Evolutionary conservation across 331 rosid genomes (phyloP), one percentile per base, ranked within the genome.

Genomic region (Saraca asoca): DNA sequence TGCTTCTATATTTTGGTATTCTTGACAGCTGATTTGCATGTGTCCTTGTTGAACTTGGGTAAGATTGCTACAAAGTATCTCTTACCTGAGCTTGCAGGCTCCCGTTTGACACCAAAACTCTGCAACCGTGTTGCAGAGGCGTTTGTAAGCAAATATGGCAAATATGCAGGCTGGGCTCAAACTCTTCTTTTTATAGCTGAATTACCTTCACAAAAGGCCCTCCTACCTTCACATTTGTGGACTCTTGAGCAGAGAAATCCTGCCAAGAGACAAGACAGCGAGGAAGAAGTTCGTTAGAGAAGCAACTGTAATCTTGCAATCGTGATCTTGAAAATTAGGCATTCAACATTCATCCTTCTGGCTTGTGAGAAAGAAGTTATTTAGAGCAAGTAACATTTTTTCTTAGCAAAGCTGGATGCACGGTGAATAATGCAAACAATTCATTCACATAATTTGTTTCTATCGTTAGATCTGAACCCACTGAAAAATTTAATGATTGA

Each of bases 111-210:
- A 0, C 88, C 90, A 5, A 93, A 86, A 77, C 90, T 90, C 16
- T 80, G 85, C 66, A 59, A 58, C 71, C 87, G 83, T 67, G 97
- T 90, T 78, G 87, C 95, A 0, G 97, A 90, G 77, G 98, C 98
- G 38, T 93, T 93, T 61, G 95, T 86, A 51, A 78, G 77, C 54
- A 90, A 73, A 62, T 93, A 86, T 66, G 98, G 98, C 48, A 90
- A 86, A 71, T 93, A 90, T 73, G 98, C 96, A 18, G 98, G 98
- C 17, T 93, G 98, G 98, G 98, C 98, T 53, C 98, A 93, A 75
- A 88, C 97, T 66, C 68, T 90, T 54, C 83, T 93, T 14, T 93
- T 93, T 43, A 83, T 93, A 50, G 98, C 98, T 33, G 97, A 93
- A 76, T 81, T 93, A 41, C 97, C 98, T 63, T 82, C 95, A 60